Evolutionary conservation across 2,329 filamentous ascomycete species (phyloP), one percentile per base, ranked within the genome.

Genomic region (Verticillium isaacii): DNA sequence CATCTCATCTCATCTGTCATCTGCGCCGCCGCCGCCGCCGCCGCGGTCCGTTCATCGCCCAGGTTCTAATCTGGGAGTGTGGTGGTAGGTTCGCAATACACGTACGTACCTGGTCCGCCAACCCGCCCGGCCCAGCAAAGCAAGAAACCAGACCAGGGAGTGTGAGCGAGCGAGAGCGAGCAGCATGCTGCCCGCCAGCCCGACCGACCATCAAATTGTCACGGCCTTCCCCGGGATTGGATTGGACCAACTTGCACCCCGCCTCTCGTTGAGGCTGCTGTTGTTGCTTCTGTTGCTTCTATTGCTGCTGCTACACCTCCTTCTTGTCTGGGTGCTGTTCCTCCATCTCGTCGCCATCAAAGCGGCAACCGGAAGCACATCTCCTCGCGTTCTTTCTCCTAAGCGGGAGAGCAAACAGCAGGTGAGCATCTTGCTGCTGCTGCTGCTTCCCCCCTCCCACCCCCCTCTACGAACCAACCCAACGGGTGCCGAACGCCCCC

Each of bases 221-320:
- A 52, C 32, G 34, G 29, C 17, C 55, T 57, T 56, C 39, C 59
- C 63, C 45, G 60, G 63, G 62, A 64, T 64, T 25, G 45, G 45
- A 52, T 52, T 65, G 63, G 63, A 61, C 63, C 64, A 64, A 64
- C 57, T 59, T 56, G 54, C 50, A 64, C 62, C 62, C 63, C 63
- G 63, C 63, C 62, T 58, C 60, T 11, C 63, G 9, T 63, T 50
- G 23, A 56, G 57, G 55, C 56, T 61, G 60, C 55, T 61, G 56
- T 32, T 45, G 37, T 41, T 56, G 15, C 15, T 60, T 25, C 17
- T 29, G 15, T 50, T 25, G 50, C n/a, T 29, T 36, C 23, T 50
- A 17, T 9, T 29, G 17, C 45, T 37, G 50, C 17, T 29, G 54
- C 34, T 45, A 41, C 45, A 36, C 56, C 39, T 52, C 29, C 23